A percentile compares a stretch with the other conserved stretches of the same genome.
phyloP scores from a whole-genome alignment of 2,329 filamentous ascomycete species.

The Clonostachys chloroleuca region DNA sequence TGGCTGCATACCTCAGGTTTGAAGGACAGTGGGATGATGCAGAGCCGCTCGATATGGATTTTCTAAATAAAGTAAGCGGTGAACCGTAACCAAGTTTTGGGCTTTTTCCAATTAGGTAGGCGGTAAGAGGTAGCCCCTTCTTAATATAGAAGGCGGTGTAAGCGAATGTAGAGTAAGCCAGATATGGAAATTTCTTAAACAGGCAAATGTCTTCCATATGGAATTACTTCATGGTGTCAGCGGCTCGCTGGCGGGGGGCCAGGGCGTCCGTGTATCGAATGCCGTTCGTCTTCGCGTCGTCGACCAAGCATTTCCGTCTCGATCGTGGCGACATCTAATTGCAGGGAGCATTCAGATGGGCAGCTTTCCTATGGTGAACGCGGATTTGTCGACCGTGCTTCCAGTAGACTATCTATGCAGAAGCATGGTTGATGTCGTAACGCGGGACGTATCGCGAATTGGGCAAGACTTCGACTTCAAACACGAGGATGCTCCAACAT shows the following conservation, averaged over 20 bases:
- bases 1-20: too few relatives aligned
- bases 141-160: too few relatives aligned
- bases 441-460: background rate
- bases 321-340: constrained; percentile 7
- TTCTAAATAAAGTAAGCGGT: too few relatives aligned
- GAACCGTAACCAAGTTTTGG: too few relatives aligned
- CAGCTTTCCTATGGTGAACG: constrained; percentile 4
- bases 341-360: constrained; percentile 5
- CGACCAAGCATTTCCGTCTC: constrained; percentile 7
- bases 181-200: too few relatives aligned
- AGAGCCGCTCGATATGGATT: too few relatives aligned
- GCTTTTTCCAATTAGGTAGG: too few relatives aligned
- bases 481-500: constrained; percentile 4
- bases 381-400: constrained; percentile 5
- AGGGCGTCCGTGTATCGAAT: constrained; percentile 4
- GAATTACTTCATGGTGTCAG: constrained; percentile 6
- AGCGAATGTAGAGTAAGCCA: too few relatives aligned
- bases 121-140: too few relatives aligned
- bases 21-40: too few relatives aligned
- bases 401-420: constrained; percentile 8
- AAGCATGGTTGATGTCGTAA: constrained; percentile 4
- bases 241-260: constrained; percentile 8
- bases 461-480: constrained; percentile 8
- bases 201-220: too few relatives aligned
- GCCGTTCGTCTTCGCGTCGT: constrained; percentile 5